phyloP scores from a whole-genome alignment of 768 basidiomycete species.

The Coprinellus micaceus region DNA sequence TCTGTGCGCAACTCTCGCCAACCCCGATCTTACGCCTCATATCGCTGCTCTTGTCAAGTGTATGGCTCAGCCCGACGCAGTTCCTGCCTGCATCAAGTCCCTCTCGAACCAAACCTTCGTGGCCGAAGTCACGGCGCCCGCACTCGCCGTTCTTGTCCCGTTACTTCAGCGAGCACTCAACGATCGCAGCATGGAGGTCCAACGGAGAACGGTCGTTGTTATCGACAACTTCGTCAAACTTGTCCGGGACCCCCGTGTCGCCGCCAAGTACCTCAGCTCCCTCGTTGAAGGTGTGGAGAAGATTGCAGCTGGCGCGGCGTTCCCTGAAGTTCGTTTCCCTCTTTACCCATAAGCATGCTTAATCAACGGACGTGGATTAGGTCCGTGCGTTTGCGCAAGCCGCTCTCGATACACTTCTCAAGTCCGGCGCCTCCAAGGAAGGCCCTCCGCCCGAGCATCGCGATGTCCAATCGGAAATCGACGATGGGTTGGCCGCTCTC shows the following conservation, averaged over 20 bases:
- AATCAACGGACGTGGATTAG: conserved; percentile 28
- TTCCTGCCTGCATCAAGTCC: conserved; percentile 91
- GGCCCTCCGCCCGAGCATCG: conserved; percentile 68
- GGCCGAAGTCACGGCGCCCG: conserved; percentile 94
- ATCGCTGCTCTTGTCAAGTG: conserved; percentile 87
- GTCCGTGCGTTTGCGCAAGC: conserved; percentile 90
- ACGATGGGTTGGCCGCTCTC: conserved; percentile 52
- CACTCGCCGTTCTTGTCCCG: conserved; percentile 92
- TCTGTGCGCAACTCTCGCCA: conserved; percentile 87
- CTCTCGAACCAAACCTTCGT: conserved; percentile 95
- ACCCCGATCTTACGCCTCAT: conserved; percentile 88
- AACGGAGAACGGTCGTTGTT: conserved; percentile 90
- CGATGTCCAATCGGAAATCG: conserved; percentile 62
- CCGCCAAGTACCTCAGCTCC: conserved; percentile 81
- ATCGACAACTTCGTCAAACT: conserved; percentile 97
- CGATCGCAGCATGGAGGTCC: conserved; percentile 94
- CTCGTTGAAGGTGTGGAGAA: conserved; percentile 89
- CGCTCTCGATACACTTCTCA: conserved; percentile 74
- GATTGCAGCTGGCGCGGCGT: conserved; percentile 87
- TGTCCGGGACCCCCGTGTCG: conserved; percentile 85
- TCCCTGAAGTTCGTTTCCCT: conserved; percentile 72
- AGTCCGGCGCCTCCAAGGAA: conserved; percentile 77
- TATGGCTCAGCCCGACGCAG: conserved; percentile 87
- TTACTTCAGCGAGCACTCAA: conserved; percentile 87
- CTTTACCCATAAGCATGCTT: neutral